Evolutionary conservation across 2,329 filamentous ascomycete genomes (phyloP).

Genomic region (Eutypella sp.): DNA sequence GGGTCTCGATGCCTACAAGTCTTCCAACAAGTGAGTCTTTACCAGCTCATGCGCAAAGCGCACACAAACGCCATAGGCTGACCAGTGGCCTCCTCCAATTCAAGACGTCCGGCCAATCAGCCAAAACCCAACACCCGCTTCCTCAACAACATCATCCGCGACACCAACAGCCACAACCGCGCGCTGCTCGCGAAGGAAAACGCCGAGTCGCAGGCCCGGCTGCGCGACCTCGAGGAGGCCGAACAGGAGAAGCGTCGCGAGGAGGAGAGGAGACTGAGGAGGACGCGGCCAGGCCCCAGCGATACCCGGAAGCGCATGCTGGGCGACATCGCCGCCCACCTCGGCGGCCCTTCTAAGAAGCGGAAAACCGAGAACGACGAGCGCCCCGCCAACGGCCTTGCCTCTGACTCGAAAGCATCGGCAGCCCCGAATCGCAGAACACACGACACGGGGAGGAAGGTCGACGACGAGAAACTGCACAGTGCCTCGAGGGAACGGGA

Average conservation of each 20-base stretch:
- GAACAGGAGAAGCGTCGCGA: conserved; percentile 37
- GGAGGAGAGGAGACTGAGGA: conserved; percentile 27
- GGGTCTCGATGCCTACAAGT: conserved; percentile 62
- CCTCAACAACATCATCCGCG: conserved; percentile 78
- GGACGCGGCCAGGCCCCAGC: conserved; percentile 38
- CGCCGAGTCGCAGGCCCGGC: conserved; percentile 67
- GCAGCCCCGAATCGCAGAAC: conserved; percentile 10
- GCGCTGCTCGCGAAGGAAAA: conserved; percentile 79
- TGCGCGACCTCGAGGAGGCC: conserved; percentile 54
- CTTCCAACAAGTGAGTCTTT: conserved; percentile 43
- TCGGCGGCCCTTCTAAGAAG: conserved; percentile 40
- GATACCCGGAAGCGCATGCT: conserved; percentile 56
- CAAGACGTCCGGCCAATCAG: conserved; percentile 55
- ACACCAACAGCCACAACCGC: conserved; percentile 85
- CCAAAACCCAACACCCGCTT: conserved; percentile 92
- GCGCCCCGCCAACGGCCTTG: conserved; percentile 3
- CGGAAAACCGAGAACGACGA: conserved; percentile 22
- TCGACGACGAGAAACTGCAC: conserved; percentile 17
- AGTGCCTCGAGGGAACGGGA: conserved; percentile 20
- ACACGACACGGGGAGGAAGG: conserved; percentile 10
- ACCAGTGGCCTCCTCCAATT: conserved; percentile 7
- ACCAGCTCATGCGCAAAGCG: no score
- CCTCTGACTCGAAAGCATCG: conserved; percentile 2
- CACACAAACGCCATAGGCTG: neutral
- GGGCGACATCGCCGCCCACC: conserved; percentile 55